Evolutionary conservation across 768 basidiomycete genomes (phyloP).

Genomic region (Hypholoma fasciculare): DNA sequence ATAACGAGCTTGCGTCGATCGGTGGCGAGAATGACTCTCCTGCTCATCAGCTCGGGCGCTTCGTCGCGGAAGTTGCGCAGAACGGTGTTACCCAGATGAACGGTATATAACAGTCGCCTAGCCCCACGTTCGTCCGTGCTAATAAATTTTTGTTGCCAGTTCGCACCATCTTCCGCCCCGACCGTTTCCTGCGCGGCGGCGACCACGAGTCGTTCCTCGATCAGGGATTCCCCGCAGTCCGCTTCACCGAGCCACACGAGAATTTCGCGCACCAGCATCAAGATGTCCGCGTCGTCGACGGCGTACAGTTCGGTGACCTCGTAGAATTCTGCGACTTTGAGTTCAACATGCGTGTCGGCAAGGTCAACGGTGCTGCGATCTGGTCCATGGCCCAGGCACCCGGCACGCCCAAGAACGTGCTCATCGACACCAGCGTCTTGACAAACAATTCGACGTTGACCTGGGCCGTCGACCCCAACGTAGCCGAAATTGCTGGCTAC

Average conservation of each 20-base stretch:
- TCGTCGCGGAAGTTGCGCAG: slow-evolving; percentile 49
- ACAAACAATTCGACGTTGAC: slow-evolving; percentile 55
- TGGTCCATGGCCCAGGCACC: slow-evolving; percentile 60
- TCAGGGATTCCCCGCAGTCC: slow-evolving; percentile 51
- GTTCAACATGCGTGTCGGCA: slow-evolving; percentile 49
- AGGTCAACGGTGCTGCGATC: slow-evolving; percentile 50
- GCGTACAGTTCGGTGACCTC: slow-evolving; percentile 58
- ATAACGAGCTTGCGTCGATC: slow-evolving; percentile 33
- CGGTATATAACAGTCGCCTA: slow-evolving; percentile 30
- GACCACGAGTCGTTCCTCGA: slow-evolving; percentile 53
- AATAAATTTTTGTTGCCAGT: slow-evolving; percentile 29
- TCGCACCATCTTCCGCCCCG: slow-evolving; percentile 49
- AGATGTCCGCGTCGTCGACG: slow-evolving; percentile 48
- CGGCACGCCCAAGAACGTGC: slow-evolving; percentile 49
- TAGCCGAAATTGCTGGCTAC: slow-evolving; percentile 35
- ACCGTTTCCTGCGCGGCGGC: slow-evolving; percentile 57
- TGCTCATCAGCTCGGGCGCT: slow-evolving; percentile 50
- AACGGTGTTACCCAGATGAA: slow-evolving; percentile 50
- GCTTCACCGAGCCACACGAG: slow-evolving; percentile 58
- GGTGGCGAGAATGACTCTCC: slow-evolving; percentile 59
- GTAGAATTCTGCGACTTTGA: slow-evolving; percentile 54
- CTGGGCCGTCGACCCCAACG: slow-evolving; percentile 40
- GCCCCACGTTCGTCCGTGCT: not conserved
- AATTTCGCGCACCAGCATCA: slow-evolving; percentile 62
- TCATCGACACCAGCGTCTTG: slow-evolving; percentile 44